A percentile compares a stretch with the other conserved stretches of the same genome.
These are phyloP conservation scores for Hortaea werneckii DNA, from an alignment of 2,329 filamentous ascomycete species.

Conservation along the genomic window DNA sequence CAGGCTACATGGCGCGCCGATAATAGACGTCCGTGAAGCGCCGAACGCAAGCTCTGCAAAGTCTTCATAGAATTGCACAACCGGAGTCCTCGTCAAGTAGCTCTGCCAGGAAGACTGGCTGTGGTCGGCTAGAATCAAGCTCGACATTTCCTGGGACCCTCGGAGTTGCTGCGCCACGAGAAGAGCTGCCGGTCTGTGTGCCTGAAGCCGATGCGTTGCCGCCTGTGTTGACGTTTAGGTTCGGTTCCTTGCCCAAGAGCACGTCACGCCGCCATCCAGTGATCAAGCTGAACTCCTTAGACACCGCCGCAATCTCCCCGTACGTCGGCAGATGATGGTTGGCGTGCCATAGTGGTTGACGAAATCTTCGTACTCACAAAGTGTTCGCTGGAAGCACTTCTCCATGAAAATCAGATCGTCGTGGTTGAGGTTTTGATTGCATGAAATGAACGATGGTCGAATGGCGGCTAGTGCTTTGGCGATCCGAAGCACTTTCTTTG, in stretches of 20 bases:
- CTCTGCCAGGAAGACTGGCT: conserved; percentile 84
- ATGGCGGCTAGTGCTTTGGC: conserved; percentile 82
- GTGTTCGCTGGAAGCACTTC: conserved; percentile 84
- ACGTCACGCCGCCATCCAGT: conserved; percentile 92
- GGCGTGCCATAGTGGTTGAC: conserved; percentile 81
- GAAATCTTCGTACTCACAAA: conserved; percentile 89
- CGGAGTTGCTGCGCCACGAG: conserved; percentile 40
- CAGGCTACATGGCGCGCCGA: conserved; percentile 64
- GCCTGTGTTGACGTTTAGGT: conserved; percentile 74
- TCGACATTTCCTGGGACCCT: conserved; percentile 18
- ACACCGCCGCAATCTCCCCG: conserved; percentile 92
- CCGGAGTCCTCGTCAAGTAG: conserved; percentile 86
- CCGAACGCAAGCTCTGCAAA: conserved; percentile 88
- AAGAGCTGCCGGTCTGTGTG: conserved; percentile 32
- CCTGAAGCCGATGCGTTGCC: conserved; percentile 27
- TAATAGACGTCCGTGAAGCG: conserved; percentile 76
- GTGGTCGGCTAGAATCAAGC: conserved; percentile 37
- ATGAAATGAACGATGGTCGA: conserved; percentile 85
- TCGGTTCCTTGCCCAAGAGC: conserved; percentile 74
- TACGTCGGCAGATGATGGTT: conserved; percentile 81
- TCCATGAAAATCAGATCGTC: conserved; percentile 96
- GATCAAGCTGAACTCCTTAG: conserved; percentile 92
- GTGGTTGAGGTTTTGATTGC: conserved; percentile 75
- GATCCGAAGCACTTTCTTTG: conserved; percentile 68
- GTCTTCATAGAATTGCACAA: conserved; percentile 91